A percentile compares a stretch with the other conserved stretches of the same genome.
Evolutionary conservation across 768 basidiomycete species (phyloP).

Genomic region (Suillus clintonianus): DNA sequence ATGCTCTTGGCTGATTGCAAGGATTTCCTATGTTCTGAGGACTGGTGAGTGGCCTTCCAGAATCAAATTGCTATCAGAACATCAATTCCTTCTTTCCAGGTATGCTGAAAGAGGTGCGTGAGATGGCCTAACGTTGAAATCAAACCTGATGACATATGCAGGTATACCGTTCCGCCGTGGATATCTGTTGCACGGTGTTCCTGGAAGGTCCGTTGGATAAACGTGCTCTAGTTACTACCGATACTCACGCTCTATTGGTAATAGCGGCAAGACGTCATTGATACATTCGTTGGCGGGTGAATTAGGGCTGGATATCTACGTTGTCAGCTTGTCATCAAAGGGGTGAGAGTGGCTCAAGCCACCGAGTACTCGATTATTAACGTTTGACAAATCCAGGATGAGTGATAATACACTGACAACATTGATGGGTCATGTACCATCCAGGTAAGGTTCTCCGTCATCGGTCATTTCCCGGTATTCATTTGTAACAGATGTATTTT

Average conservation of each 20-base stretch:
- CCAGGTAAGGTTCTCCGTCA: slow-evolving; percentile 50
- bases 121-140: slow-evolving; percentile 16
- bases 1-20: slow-evolving; percentile 88
- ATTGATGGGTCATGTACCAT: slow-evolving; percentile 86
- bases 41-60: slow-evolving; percentile 60
- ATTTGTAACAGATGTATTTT: slow-evolving; percentile 70
- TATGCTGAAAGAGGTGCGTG: slow-evolving; percentile 84
- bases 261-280: slow-evolving; percentile 82
- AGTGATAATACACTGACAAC: slow-evolving; percentile 87
- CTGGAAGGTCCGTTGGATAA: slow-evolving; percentile 61
- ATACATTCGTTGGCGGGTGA: slow-evolving; percentile 87
- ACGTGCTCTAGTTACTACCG: slow-evolving; percentile 2
- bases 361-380: slow-evolving; percentile 3
- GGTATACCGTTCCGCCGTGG: slow-evolving; percentile 89
- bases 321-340: slow-evolving; percentile 85
- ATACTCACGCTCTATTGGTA: slow-evolving; percentile 15
- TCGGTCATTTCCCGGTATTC: slow-evolving; percentile 15
- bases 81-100: slow-evolving; percentile 44
- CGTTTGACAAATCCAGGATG: slow-evolving; percentile 54
- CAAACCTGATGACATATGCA: slow-evolving; percentile 31
- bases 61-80: slow-evolving; percentile 21
- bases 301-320: slow-evolving; percentile 87
- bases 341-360: slow-evolving; percentile 51
- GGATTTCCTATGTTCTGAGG: slow-evolving; percentile 81
- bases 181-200: slow-evolving; percentile 83